phyloP scores from a whole-genome alignment of 257 asterid genomes.

The Solanum tarapatanum region DNA sequence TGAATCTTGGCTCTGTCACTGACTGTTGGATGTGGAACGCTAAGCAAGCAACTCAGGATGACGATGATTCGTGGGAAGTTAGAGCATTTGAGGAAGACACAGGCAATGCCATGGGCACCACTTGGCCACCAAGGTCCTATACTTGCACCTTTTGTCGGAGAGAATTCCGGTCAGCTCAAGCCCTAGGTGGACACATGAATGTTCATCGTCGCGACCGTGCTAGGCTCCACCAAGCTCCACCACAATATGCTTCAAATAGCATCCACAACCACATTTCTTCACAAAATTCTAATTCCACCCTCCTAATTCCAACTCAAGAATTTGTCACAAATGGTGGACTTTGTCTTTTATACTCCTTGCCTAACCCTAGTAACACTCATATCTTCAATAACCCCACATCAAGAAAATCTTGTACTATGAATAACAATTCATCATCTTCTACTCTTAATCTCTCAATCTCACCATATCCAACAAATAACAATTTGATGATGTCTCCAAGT shows the following conservation, averaged over 20 bases:
- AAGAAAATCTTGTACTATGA: not conserved
- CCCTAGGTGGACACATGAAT: constrained; percentile 84
- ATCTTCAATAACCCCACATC: constrained; percentile 7
- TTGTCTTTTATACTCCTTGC: constrained; percentile 40
- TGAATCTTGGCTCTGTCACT: not conserved
- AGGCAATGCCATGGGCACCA: constrained; percentile 38
- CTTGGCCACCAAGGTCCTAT: constrained; percentile 76
- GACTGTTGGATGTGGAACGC: constrained; percentile 24
- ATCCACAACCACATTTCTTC: not conserved
- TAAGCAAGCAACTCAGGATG: constrained; percentile 10
- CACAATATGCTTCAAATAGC: not conserved
- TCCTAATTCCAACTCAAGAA: constrained; percentile 33
- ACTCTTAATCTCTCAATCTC: constrained; percentile 10
- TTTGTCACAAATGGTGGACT: constrained; percentile 22
- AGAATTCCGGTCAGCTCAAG: constrained; percentile 72
- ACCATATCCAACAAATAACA: not conserved
- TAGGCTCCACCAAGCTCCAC: constrained; percentile 26
- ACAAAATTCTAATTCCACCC: not conserved
- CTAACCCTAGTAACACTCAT: constrained; percentile 30
- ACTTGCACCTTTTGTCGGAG: constrained; percentile 53
- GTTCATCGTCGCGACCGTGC: constrained; percentile 79
- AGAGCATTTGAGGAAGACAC: constrained; percentile 60
- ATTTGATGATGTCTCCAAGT: not conserved
- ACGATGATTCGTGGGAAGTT: constrained; percentile 60
- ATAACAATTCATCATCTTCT: constrained; percentile 7